A percentile compares a stretch with the other conserved stretches of the same genome.
phyloP scores from a whole-genome alignment of 2,329 filamentous ascomycete species.

The Diplodia mutila region DNA sequence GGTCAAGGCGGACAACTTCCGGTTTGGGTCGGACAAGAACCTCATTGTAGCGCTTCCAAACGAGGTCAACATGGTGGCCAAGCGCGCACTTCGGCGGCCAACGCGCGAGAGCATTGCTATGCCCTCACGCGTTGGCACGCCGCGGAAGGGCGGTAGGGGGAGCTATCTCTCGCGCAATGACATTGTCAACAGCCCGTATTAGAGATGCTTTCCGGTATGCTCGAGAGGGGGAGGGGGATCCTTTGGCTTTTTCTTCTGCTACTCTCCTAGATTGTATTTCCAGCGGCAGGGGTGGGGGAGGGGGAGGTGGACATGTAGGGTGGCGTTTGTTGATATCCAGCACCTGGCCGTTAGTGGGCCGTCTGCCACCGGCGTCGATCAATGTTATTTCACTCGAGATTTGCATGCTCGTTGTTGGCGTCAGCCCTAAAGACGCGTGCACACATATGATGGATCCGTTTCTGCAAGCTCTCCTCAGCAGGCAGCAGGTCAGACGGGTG shows the following conservation, averaged over 20 bases:
- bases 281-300: background rate
- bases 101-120: constrained; percentile 90
- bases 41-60: constrained; percentile 96
- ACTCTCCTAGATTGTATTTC: background rate
- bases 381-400: background rate
- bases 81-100: constrained; percentile 80
- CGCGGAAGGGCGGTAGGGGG: constrained; percentile 47
- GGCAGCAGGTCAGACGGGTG: background rate
- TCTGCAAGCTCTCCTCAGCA: constrained; percentile 13
- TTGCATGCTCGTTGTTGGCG: too few relatives aligned
- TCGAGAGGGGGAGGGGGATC: too few relatives aligned
- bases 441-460: background rate
- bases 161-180: constrained; percentile 80
- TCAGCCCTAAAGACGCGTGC: constrained; percentile 9
- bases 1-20: constrained; percentile 98
- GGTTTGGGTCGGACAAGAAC: constrained; percentile 95
- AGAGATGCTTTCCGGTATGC: background rate
- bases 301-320: background rate
- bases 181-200: constrained; percentile 76
- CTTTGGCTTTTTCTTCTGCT: background rate
- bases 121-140: constrained; percentile 51
- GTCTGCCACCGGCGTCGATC: constrained; percentile 8
- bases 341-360: background rate
- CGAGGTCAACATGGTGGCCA: constrained; percentile 96
- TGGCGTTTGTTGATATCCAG: constrained; percentile 21